phyloP scores from a whole-genome alignment of 1,284 basidiomycete species.

The Leccinum angustisporum region DNA sequence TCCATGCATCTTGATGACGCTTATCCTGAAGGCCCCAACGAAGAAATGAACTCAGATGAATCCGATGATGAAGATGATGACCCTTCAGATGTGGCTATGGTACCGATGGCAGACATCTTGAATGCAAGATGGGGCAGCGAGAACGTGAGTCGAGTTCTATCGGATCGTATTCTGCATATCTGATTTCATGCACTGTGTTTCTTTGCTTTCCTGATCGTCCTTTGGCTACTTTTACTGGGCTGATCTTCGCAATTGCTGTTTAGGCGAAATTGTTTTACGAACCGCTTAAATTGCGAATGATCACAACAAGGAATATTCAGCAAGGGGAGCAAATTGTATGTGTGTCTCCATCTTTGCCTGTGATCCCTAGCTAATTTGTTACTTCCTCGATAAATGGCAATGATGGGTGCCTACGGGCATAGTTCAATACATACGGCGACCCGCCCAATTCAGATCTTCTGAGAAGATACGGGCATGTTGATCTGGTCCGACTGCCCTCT shows the following conservation, averaged over 20 bases:
- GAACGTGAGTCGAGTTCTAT: conserved; percentile 58
- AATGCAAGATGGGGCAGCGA: conserved; percentile 86
- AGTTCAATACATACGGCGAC: conserved; percentile 97
- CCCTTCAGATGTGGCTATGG: conserved; percentile 82
- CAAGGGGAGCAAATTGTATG: conserved; percentile 87
- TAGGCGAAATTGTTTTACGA: conserved; percentile 89
- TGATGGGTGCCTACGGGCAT: not conserved
- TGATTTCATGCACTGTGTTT: not conserved
- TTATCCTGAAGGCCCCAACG: conserved; percentile 16
- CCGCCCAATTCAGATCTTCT: conserved; percentile 94
- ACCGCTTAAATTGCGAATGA: conserved; percentile 73
- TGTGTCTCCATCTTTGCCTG: conserved; percentile 6
- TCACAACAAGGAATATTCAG: conserved; percentile 73
- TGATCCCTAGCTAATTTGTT: not conserved
- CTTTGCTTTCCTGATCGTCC: not conserved
- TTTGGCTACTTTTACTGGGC: not conserved
- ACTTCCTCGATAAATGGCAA: not conserved
- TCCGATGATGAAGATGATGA: conserved; percentile 65
- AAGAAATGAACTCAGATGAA: conserved; percentile 49
- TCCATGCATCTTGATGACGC: conserved; percentile 54
- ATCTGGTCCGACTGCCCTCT: conserved; percentile 58
- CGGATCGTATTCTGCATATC: not conserved
- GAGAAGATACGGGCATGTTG: conserved; percentile 92
- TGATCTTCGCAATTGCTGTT: not conserved
- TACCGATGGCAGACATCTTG: conserved; percentile 95